A percentile compares a stretch with the other conserved stretches of the same genome.
Conservation (phyloP, 208 protist genomes). For the Wallacemonas sp. region DNA sequence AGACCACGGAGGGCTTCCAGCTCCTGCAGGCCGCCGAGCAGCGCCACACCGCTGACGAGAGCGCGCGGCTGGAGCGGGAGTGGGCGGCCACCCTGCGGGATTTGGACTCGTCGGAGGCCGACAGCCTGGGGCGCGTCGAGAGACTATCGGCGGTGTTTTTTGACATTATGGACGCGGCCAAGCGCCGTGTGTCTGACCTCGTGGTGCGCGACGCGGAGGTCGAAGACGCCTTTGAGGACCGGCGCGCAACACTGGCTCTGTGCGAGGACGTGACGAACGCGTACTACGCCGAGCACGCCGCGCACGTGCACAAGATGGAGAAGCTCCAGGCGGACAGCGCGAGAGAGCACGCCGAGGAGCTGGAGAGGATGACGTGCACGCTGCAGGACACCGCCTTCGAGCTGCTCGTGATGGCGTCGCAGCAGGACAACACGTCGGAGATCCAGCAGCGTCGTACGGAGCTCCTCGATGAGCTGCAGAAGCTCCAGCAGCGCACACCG, state of each 20-base stretch:
- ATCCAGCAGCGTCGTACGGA: conserved; percentile 21
- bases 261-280: conserved; percentile 25
- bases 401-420: conserved; percentile 23
- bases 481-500: conserved; percentile 28
- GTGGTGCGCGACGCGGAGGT: conserved; percentile 31
- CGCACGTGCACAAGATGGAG: conserved; percentile 29
- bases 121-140: conserved; percentile 14
- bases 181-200: conserved; percentile 28
- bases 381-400: conserved; percentile 22
- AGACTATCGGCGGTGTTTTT: conserved; percentile 18
- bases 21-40: conserved; percentile 28
- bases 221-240: conserved; percentile 39
- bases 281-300: conserved; percentile 46
- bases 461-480: conserved; percentile 35
- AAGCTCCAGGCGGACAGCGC: conserved; percentile 34
- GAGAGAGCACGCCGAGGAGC: conserved; percentile 25
- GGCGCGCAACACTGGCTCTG: conserved; percentile 25
- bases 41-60: conserved; percentile 23
- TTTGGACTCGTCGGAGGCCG: conserved; percentile 2
- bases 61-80: conserved; percentile 9
- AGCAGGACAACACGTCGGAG: conserved; percentile 17
- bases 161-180: conserved; percentile 13
- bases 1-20: conserved; percentile 27
- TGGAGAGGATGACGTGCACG: conserved; percentile 32
- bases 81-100: background rate